These are phyloP conservation scores for Seiridium unicorne DNA, from an alignment of 2,329 filamentous ascomycete species.

Conservation along the genomic window DNA sequence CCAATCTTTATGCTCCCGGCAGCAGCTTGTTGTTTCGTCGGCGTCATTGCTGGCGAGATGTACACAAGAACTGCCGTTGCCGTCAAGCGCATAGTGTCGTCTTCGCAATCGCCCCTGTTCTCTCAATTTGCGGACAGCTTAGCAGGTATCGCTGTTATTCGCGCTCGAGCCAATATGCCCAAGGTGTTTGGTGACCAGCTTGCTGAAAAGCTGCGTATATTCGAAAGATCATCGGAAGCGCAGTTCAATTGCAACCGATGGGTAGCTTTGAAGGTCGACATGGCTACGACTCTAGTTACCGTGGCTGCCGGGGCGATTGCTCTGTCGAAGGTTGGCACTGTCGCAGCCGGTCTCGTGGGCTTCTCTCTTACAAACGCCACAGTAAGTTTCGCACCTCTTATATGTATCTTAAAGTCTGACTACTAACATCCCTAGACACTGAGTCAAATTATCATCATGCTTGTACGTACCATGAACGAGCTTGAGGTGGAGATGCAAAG, in stretches of 20 bases:
- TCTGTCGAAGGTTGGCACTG: constrained; percentile 41
- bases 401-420: background rate
- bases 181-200: constrained; percentile 45
- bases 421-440: constrained; percentile 31
- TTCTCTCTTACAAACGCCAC: constrained; percentile 57
- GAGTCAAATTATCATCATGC: constrained; percentile 47
- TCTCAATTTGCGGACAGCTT: constrained; percentile 55
- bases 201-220: constrained; percentile 47
- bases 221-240: constrained; percentile 45
- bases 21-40: constrained; percentile 33
- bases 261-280: constrained; percentile 53
- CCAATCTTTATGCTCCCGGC: constrained; percentile 42
- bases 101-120: constrained; percentile 51
- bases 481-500: constrained; percentile 57
- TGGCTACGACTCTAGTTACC: constrained; percentile 51
- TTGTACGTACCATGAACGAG: constrained; percentile 55
- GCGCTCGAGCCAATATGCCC: constrained; percentile 47
- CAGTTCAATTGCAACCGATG: constrained; percentile 53
- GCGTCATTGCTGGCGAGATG: constrained; percentile 39
- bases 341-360: constrained; percentile 52
- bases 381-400: constrained; percentile 18
- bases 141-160: constrained; percentile 49
- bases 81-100: constrained; percentile 38
- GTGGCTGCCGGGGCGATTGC: constrained; percentile 52
- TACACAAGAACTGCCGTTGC: constrained; percentile 43